These are phyloP conservation scores for Eucalyptus albens DNA, from an alignment of 345 rosid genomes.

Conservation along the genomic window DNA sequence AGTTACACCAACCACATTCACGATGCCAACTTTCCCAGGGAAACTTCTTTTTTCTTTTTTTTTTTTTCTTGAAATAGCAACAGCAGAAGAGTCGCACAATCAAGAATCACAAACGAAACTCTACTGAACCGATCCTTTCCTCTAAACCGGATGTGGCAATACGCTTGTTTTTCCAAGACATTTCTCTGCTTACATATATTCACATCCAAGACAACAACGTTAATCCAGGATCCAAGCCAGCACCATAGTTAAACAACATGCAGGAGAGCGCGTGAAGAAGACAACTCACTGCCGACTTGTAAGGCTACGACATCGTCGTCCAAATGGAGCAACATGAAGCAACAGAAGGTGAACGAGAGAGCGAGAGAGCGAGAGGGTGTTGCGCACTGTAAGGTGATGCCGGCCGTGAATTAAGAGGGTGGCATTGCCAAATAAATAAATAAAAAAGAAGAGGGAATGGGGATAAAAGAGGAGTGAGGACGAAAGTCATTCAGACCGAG, in stretches of 20 bases:
- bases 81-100: background rate
- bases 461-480: background rate
- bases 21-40: background rate
- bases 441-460: background rate
- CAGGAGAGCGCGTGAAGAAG: background rate
- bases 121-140: background rate
- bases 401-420: background rate
- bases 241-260: background rate
- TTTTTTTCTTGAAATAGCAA: background rate
- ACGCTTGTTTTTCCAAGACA: background rate
- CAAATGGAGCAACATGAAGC: background rate
- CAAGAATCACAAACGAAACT: background rate
- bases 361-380: background rate
- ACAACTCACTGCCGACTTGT: background rate
- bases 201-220: background rate
- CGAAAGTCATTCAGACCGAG: background rate
- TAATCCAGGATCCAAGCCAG: background rate
- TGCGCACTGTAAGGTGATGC: background rate
- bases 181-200: background rate
- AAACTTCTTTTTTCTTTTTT: background rate
- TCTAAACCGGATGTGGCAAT: background rate
- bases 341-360: background rate
- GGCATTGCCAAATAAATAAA: background rate
- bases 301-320: background rate
- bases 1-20: background rate